These are phyloP conservation scores for Debaryomyces coudertii DNA, from an alignment of 1,139 yeast genomes.

Conservation along the genomic window DNA sequence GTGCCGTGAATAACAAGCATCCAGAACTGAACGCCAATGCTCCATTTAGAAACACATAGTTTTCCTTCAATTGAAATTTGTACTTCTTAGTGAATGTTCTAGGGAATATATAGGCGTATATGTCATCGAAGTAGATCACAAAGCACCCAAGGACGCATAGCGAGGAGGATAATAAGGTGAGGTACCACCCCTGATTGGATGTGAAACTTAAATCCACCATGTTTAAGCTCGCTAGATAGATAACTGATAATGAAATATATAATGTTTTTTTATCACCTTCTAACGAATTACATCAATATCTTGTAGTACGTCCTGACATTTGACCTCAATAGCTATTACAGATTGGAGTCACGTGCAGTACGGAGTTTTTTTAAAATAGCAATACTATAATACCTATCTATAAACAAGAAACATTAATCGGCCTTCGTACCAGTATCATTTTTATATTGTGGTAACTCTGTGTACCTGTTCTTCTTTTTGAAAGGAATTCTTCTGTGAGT, in stretches of 20 bases:
- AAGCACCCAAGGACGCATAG: slow-evolving; percentile 65
- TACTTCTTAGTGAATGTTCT: slow-evolving; percentile 38
- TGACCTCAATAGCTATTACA: slow-evolving; percentile 2
- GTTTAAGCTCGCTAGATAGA: background rate
- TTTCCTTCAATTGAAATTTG: slow-evolving; percentile 60
- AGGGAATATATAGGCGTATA: slow-evolving; percentile 47
- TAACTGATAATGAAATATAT: background rate
- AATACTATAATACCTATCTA: background rate
- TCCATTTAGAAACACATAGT: slow-evolving; percentile 62
- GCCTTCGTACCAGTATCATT: slow-evolving; percentile 10
- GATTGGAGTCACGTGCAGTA: background rate
- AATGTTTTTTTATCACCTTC: background rate
- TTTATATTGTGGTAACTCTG: slow-evolving; percentile 34
- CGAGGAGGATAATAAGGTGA: slow-evolving; percentile 56
- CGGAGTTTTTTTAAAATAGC: background rate
- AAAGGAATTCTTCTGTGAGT: slow-evolving; percentile 38
- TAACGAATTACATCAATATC: background rate
- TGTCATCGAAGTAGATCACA: slow-evolving; percentile 54
- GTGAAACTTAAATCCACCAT: slow-evolving; percentile 10
- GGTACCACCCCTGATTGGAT: slow-evolving; percentile 53
- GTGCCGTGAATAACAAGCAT: slow-evolving; percentile 71
- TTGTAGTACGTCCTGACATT: background rate
- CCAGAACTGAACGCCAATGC: slow-evolving; percentile 79
- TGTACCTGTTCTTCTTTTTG: slow-evolving; percentile 24
- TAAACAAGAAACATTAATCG: slow-evolving; percentile 6